A percentile compares a stretch with the other conserved stretches of the same genome.
These are phyloP conservation scores for Aspergillus ustus DNA, from an alignment of 2,329 filamentous ascomycete genomes.

Conservation along the genomic window DNA sequence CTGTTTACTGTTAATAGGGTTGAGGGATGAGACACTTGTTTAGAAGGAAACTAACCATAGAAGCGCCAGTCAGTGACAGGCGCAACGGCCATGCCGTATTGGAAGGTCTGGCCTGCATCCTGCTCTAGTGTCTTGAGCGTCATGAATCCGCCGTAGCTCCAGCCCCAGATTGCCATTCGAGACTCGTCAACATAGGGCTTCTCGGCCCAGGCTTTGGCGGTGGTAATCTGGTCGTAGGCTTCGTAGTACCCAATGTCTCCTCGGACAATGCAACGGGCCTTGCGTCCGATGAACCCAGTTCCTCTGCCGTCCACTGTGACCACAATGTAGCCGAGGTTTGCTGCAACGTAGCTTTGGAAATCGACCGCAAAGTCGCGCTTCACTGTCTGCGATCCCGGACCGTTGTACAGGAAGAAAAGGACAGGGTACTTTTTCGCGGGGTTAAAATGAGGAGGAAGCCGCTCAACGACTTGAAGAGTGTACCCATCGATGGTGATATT, in stretches of 20 bases:
- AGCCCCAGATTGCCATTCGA: constrained; percentile 94
- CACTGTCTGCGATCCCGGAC: constrained; percentile 90
- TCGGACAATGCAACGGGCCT: constrained; percentile 79
- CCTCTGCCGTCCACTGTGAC: constrained; percentile 93
- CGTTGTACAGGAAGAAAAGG: constrained; percentile 92
- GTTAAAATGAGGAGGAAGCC: constrained; percentile 87
- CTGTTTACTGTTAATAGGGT: constrained; percentile 17
- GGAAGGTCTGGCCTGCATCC: constrained; percentile 87
- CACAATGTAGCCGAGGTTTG: constrained; percentile 85
- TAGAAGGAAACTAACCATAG: constrained; percentile 62
- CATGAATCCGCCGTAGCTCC: constrained; percentile 96
- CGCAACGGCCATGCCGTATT: constrained; percentile 96
- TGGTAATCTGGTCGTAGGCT: constrained; percentile 86
- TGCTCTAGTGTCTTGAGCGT: constrained; percentile 92
- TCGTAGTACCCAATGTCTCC: constrained; percentile 85
- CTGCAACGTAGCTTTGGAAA: constrained; percentile 88
- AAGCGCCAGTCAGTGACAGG: constrained; percentile 98
- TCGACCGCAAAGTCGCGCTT: constrained; percentile 79
- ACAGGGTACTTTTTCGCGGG: constrained; percentile 86
- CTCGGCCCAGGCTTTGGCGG: constrained; percentile 79
- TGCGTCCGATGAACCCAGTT: constrained; percentile 86
- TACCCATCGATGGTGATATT: constrained; percentile 84
- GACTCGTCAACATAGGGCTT: constrained; percentile 82
- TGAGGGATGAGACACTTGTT: neutral
- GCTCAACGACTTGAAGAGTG: constrained; percentile 75